phyloP scores from a whole-genome alignment of 345 rosid species.

The Aegle marmelos region DNA sequence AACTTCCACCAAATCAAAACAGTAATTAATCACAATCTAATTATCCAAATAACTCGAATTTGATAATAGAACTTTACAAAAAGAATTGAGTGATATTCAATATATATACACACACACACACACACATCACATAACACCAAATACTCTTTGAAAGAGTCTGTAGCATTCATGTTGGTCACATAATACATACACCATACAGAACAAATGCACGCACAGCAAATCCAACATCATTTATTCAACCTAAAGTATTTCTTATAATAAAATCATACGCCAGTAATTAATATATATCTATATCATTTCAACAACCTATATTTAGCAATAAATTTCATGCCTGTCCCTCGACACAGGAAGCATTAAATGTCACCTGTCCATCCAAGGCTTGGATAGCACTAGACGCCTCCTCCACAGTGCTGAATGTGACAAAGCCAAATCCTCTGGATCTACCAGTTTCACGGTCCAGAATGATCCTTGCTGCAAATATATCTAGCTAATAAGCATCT shows the following conservation, averaged over 20 bases:
- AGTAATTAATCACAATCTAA: background rate
- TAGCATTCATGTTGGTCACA: background rate
- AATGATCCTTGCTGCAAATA: constrained; percentile 68
- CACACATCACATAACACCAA: background rate
- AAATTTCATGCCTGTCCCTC: background rate
- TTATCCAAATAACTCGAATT: background rate
- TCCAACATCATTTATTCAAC: background rate
- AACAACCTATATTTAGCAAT: background rate
- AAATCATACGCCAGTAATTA: background rate
- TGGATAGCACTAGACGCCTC: constrained; percentile 91
- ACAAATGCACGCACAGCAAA: background rate
- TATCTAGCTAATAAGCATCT: constrained; percentile 9
- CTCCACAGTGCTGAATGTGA: constrained; percentile 61
- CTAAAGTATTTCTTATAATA: background rate
- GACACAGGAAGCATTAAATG: background rate
- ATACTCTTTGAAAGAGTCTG: background rate
- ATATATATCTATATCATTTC: background rate
- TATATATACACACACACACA: too few species aligned
- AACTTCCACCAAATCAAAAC: background rate
- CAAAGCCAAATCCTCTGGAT: constrained; percentile 92
- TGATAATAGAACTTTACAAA: background rate
- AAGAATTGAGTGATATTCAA: background rate
- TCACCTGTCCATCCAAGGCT: constrained; percentile 95
- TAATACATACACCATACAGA: background rate
- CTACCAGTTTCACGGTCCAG: constrained; percentile 89